Evolutionary conservation across 2,329 filamentous ascomycete genomes (phyloP).

Genomic region (Thielaviopsis cerberus): DNA sequence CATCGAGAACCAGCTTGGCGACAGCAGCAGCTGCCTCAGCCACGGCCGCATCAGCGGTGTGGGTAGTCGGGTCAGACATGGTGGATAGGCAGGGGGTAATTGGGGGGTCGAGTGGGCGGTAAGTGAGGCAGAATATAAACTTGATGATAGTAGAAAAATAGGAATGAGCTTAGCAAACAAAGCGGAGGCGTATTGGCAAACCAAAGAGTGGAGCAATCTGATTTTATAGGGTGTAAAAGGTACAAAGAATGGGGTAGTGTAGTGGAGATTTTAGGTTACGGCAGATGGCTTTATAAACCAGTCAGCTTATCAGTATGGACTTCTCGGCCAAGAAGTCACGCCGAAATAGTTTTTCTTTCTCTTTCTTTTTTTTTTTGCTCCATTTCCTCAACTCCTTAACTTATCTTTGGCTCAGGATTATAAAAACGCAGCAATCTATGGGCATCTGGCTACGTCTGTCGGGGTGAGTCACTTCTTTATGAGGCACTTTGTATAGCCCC

Average conservation of each 20-base stretch:
- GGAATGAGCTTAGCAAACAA: neutral
- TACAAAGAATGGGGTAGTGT: neutral
- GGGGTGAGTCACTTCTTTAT: constrained; percentile 1
- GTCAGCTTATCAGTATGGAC: no score
- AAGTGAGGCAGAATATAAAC: neutral
- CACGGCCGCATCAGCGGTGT: constrained; percentile 13
- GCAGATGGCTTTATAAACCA: no score
- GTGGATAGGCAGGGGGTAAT: no score
- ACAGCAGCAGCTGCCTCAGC: constrained; percentile 28
- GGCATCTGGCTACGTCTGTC: neutral
- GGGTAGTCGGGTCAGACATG: constrained; percentile 3
- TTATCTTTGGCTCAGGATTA: neutral
- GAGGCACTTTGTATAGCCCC: neutral
- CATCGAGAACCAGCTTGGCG: constrained; percentile 42
- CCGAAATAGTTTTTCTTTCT: neutral
- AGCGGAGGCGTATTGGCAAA: neutral
- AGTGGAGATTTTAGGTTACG: neutral
- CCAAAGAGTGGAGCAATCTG: neutral
- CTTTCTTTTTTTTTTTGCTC: neutral
- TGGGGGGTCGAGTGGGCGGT: neutral
- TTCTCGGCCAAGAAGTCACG: neutral
- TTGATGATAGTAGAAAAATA: neutral
- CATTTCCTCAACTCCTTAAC: neutral
- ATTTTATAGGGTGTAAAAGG: neutral
- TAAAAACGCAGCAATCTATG: neutral